These are phyloP conservation scores for Penicillium sp. DNA, from an alignment of 2,329 filamentous ascomycete species.

Conservation along the genomic window DNA sequence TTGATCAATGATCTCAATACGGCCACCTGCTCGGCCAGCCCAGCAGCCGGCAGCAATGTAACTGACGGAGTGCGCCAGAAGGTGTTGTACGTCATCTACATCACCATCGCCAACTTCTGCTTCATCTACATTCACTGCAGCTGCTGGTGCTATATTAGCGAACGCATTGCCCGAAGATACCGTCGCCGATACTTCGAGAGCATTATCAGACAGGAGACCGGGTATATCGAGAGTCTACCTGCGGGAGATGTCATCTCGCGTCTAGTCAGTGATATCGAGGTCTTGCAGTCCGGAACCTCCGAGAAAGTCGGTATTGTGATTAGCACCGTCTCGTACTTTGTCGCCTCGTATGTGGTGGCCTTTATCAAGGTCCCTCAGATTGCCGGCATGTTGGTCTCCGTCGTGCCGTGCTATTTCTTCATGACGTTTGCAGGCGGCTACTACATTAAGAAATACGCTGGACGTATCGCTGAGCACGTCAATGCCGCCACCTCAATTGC, in stretches of 20 bases:
- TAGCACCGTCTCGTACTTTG: slow-evolving; percentile 58
- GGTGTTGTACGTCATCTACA: slow-evolving; percentile 58
- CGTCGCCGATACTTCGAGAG: slow-evolving; percentile 56
- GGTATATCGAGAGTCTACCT: slow-evolving; percentile 60
- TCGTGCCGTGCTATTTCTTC: slow-evolving; percentile 58
- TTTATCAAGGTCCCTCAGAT: slow-evolving; percentile 60
- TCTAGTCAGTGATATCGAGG: slow-evolving; percentile 60
- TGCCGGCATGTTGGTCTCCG: slow-evolving; percentile 59
- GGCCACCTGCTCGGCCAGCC: slow-evolving; percentile 22
- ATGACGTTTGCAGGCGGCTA: slow-evolving; percentile 53
- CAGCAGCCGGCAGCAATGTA: slow-evolving; percentile 8
- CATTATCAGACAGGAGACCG: slow-evolving; percentile 56
- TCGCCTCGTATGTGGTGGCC: slow-evolving; percentile 61
- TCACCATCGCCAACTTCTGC: slow-evolving; percentile 58
- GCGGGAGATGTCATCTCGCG: slow-evolving; percentile 59
- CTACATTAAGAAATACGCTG: slow-evolving; percentile 48
- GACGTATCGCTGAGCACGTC: slow-evolving; percentile 48
- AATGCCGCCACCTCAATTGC: slow-evolving; percentile 58
- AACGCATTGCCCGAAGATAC: slow-evolving; percentile 58
- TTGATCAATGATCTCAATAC: slow-evolving; percentile 38
- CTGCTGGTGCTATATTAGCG: slow-evolving; percentile 60
- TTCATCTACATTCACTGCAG: slow-evolving; percentile 60
- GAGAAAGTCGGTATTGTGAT: slow-evolving; percentile 66
- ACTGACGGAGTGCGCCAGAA: slow-evolving; percentile 38
- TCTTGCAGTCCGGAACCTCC: slow-evolving; percentile 61